Percentiles rank a stretch among this genome's conserved stretches.
Conservation (phyloP, 148 eudicot genomes). For the Rhododendron williamsianum region DNA sequence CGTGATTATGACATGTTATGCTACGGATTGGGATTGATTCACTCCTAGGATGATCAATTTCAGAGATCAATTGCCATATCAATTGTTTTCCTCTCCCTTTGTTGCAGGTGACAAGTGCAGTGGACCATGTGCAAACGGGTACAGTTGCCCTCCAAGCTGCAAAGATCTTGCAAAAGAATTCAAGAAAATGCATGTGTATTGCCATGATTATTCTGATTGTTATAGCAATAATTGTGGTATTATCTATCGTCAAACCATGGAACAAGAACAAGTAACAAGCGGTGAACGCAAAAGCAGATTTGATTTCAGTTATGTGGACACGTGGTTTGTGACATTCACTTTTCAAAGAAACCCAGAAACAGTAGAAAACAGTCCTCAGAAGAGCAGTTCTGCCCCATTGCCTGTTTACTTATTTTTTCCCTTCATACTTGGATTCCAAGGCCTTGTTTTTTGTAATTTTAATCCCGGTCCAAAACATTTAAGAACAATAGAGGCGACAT, state of each 20-base stretch:
- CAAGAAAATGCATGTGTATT: conserved; percentile 58
- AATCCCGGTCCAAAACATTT: neutral
- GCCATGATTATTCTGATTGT: conserved; percentile 34
- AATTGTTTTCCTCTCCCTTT: neutral
- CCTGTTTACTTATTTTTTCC: neutral
- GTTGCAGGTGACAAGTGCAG: conserved; percentile 42
- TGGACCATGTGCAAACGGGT: conserved; percentile 44
- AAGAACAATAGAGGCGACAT: neutral
- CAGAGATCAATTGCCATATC: neutral
- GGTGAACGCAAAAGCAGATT: neutral
- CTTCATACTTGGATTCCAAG: neutral
- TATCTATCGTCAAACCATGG: conserved; percentile 49
- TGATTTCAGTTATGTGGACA: neutral
- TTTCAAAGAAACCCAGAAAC: neutral
- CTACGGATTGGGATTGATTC: neutral
- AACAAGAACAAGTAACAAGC: conserved; percentile 25
- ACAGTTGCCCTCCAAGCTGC: conserved; percentile 42
- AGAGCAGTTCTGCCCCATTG: neutral
- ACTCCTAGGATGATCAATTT: neutral
- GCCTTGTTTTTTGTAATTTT: neutral
- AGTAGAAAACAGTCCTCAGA: neutral
- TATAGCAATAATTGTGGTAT: conserved; percentile 34
- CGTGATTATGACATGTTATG: neutral
- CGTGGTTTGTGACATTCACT: neutral
- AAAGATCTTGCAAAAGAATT: conserved; percentile 44